These are phyloP conservation scores for Suillus clintonianus DNA, from an alignment of 768 basidiomycete species.

Conservation along the genomic window DNA sequence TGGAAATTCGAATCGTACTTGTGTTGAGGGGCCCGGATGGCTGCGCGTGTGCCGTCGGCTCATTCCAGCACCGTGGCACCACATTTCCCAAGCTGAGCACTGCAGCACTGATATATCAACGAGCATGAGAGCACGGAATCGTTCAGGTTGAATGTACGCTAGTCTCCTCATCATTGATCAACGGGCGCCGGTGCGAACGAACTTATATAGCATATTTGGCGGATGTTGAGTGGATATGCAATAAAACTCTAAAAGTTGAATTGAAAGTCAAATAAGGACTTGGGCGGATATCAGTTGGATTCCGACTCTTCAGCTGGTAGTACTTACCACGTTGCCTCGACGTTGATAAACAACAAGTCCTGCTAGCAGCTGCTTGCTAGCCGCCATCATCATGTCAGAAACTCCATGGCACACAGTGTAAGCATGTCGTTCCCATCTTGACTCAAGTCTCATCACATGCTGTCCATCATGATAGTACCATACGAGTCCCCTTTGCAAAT, in stretches of 20 bases:
- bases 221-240: not conserved
- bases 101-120: not conserved
- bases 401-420: constrained; percentile 58
- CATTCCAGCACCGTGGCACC: not conserved
- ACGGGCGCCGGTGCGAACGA: not conserved
- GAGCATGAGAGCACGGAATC: not conserved
- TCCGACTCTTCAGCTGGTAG: not conserved
- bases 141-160: not conserved
- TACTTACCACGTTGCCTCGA: not conserved
- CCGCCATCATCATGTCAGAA: constrained; percentile 24
- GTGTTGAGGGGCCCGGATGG: not conserved
- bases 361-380: not conserved
- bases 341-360: not conserved
- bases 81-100: not conserved
- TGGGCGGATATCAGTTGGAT: not conserved
- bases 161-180: not conserved
- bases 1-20: not conserved
- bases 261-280: not conserved
- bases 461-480: constrained; percentile 42
- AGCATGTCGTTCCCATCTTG: constrained; percentile 18
- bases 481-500: constrained; percentile 79
- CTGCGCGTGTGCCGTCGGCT: not conserved
- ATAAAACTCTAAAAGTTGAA: too few relatives aligned
- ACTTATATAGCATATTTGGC: not conserved
- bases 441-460: not conserved